A percentile compares a stretch with the other conserved stretches of the same genome.
Evolutionary conservation across 1,284 basidiomycete genomes (phyloP).

Genomic region (Uromyces viciae-fabae): DNA sequence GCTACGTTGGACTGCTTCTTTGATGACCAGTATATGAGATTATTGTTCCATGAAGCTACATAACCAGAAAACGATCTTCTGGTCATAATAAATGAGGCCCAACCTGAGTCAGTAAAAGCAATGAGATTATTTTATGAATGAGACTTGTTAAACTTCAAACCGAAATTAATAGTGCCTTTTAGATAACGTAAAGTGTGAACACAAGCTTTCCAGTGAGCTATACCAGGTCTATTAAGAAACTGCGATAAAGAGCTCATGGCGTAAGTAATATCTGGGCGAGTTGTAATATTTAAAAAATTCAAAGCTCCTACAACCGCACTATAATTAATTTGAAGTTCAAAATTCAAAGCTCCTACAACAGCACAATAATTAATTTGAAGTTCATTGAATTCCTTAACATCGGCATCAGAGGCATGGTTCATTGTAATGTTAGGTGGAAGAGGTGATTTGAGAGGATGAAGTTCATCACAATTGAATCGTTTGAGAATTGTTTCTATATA

Average conservation of each 20-base stretch:
- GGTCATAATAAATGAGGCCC: not conserved
- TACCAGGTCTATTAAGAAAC: not conserved
- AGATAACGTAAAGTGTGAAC: not conserved
- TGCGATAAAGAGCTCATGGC: not conserved
- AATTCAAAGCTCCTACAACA: too few species aligned
- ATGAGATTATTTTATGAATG: not conserved
- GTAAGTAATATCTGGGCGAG: not conserved
- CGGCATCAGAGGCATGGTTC: not conserved
- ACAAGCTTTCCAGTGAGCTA: not conserved
- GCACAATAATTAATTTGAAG: not conserved
- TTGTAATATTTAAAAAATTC: not conserved
- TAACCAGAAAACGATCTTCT: not conserved
- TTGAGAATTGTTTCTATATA: not conserved
- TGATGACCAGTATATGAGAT: not conserved
- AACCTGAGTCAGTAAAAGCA: not conserved
- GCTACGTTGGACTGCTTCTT: not conserved
- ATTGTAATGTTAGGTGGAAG: not conserved
- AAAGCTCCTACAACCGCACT: not conserved
- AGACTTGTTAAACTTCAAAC: not conserved
- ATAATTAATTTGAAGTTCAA: too few species aligned
- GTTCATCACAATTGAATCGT: not conserved
- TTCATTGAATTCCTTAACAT: not conserved
- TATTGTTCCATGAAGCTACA: not conserved
- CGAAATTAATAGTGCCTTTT: not conserved
- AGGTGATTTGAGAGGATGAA: not conserved